These are phyloP conservation scores for Pseudogymnoascus sp. DNA, from an alignment of 2,329 filamentous ascomycete genomes.

Conservation along the genomic window DNA sequence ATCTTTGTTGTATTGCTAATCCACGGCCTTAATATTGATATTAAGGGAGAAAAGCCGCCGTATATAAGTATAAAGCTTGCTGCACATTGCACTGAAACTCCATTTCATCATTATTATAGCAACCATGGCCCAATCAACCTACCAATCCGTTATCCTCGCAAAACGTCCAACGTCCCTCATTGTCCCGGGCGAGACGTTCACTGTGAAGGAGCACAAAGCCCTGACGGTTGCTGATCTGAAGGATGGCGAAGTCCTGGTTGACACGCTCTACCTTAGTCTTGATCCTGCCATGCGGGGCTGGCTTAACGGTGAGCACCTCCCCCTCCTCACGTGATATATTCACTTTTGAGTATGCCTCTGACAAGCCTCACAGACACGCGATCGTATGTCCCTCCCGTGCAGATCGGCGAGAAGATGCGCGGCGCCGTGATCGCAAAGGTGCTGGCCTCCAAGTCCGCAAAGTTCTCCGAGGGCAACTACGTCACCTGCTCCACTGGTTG, in stretches of 20 bases:
- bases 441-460: constrained; percentile 48
- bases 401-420: constrained; percentile 62
- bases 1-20: not conserved
- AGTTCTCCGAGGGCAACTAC: constrained; percentile 48
- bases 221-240: constrained; percentile 41
- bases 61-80: not conserved
- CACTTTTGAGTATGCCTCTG: constrained; percentile 8
- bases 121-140: constrained; percentile 17
- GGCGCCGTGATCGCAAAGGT: constrained; percentile 53
- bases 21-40: constrained; percentile 1
- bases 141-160: constrained; percentile 45
- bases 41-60: not conserved
- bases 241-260: constrained; percentile 56
- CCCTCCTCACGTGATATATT: not conserved
- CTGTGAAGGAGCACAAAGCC: constrained; percentile 40
- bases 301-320: constrained; percentile 45
- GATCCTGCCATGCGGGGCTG: constrained; percentile 72
- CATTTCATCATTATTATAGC: not conserved
- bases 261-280: constrained; percentile 56
- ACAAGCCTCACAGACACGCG: constrained; percentile 31
- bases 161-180: constrained; percentile 54
- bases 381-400: constrained; percentile 61
- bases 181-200: constrained; percentile 58
- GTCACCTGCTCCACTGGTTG: constrained; percentile 52
- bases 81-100: not conserved